phyloP scores from a whole-genome alignment of 2,329 filamentous ascomycete species.

The Fusarium subtropicale region DNA sequence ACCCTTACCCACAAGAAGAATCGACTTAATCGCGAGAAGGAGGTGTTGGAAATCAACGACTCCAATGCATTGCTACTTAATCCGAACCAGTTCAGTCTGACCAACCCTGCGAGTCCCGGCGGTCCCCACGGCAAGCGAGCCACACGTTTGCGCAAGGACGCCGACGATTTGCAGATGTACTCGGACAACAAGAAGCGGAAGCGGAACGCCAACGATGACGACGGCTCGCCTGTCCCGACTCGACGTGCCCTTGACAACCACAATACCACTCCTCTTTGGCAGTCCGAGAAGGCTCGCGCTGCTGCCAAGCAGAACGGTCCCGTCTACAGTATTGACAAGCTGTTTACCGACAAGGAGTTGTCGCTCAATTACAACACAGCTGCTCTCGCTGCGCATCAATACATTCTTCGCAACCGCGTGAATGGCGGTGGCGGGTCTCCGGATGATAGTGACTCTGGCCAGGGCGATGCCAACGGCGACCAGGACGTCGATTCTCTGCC shows the following conservation, averaged over 20 bases:
- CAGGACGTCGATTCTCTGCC: conserved; percentile 60
- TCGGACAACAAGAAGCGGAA: conserved; percentile 72
- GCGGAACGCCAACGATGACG: conserved; percentile 69
- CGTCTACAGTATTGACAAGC: conserved; percentile 74
- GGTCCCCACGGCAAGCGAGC: conserved; percentile 72
- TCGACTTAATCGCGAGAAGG: conserved; percentile 73
- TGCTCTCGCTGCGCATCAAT: conserved; percentile 71
- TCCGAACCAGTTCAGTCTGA: conserved; percentile 75
- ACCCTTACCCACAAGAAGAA: conserved; percentile 73
- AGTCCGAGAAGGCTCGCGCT: conserved; percentile 67
- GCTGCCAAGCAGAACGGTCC: conserved; percentile 68
- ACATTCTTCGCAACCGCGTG: conserved; percentile 68
- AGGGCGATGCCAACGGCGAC: conserved; percentile 63
- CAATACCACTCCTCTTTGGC: conserved; percentile 71
- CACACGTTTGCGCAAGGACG: conserved; percentile 70
- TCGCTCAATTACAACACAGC: conserved; percentile 73
- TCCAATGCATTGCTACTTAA: conserved; percentile 73
- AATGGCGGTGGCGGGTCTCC: conserved; percentile 63
- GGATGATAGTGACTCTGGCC: conserved; percentile 65
- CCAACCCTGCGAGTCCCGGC: conserved; percentile 72
- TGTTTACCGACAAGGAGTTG: conserved; percentile 77
- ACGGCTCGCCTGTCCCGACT: conserved; percentile 70
- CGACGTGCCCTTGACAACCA: conserved; percentile 67
- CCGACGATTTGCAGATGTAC: conserved; percentile 67
- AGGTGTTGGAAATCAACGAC: conserved; percentile 75